Percentiles rank a stretch among this genome's conserved stretches.
Evolutionary conservation across 23 red algal species (phyloP).

Genomic region (Cyanidioschyzon merolae): DNA sequence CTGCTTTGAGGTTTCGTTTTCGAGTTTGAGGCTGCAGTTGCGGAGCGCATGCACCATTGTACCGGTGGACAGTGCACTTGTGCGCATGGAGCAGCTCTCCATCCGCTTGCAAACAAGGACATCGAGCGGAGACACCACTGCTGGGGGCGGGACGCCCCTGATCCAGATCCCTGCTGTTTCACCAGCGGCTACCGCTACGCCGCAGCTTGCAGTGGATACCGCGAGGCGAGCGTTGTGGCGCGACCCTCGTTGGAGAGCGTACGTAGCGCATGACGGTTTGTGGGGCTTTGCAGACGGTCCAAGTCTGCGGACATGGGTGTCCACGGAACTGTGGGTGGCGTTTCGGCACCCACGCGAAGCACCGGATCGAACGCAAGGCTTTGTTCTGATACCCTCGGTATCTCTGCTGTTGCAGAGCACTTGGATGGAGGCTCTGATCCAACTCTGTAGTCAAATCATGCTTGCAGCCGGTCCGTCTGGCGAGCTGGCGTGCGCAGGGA

Average conservation of each 20-base stretch:
- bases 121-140: too few species aligned
- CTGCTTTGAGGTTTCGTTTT: background rate
- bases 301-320: background rate
- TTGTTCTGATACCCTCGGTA: background rate
- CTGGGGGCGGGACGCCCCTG: too few species aligned
- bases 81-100: background rate
- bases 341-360: background rate
- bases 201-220: too few species aligned
- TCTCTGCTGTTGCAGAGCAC: background rate
- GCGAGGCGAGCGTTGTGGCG: too few species aligned
- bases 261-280: background rate
- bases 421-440: background rate
- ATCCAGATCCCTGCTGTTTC: too few species aligned
- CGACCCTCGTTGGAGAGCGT: background rate
- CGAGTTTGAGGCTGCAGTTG: background rate
- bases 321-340: background rate
- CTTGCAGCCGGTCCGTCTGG: too few species aligned
- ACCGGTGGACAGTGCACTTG: background rate
- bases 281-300: background rate
- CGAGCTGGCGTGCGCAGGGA: too few species aligned
- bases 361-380: background rate
- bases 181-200: too few species aligned
- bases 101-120: background rate
- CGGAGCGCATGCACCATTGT: background rate
- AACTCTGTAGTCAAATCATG: background rate